Evolutionary conservation across 116 monocot genomes (phyloP), one percentile per base, ranked within the genome.

Genomic region (Dioscorea cayenensis): DNA sequence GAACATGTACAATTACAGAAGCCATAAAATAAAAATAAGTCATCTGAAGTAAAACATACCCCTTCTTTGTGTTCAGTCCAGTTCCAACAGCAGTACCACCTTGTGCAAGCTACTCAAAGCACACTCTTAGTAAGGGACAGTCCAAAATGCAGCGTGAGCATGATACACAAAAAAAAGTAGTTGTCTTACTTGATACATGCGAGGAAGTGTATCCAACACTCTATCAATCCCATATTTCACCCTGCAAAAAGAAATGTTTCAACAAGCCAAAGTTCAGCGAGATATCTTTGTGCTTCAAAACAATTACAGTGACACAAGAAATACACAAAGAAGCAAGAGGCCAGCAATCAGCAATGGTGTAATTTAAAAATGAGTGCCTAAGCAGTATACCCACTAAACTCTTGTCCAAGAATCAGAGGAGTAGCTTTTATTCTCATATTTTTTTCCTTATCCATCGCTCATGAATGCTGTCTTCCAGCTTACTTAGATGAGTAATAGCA

Each of bases 41-140:
- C 29, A 1, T 21, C 11, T 6, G 43, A 11, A 62, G 6, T 27
- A 23, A 35, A 14, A 72, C 67, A 55, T 86, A 97, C 97, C 97
- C 97, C 61, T 90, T 97, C 74, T 91, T 93, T 58, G 97, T 77
- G 78, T 93, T 97, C 76, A 97, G 77, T 51, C 97, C 97, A 68
- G 97, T 97, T 72, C 94, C 97, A 35, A 97, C 97, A 70, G 97
- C 94, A 66, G 97, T 97, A 27, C 97, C 97, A 82, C 97, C 97
- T 90, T 97, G 97, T 52, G 97, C 97, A 76, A 97, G 93, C 97
- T 97, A 90, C 67, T 72, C 59, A 79, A 75, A 49, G 17, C n/a
- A n/a, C 28, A 63, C 70, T 60, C 50, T 52, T 14, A 28, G 52
- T 72, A 66, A 66, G 64, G 7, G 22, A 78, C 20, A 50, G 73